Base-by-base conservation (phyloP, 176 grass and related monocot species). In the Aechmea fasciata region DNA sequence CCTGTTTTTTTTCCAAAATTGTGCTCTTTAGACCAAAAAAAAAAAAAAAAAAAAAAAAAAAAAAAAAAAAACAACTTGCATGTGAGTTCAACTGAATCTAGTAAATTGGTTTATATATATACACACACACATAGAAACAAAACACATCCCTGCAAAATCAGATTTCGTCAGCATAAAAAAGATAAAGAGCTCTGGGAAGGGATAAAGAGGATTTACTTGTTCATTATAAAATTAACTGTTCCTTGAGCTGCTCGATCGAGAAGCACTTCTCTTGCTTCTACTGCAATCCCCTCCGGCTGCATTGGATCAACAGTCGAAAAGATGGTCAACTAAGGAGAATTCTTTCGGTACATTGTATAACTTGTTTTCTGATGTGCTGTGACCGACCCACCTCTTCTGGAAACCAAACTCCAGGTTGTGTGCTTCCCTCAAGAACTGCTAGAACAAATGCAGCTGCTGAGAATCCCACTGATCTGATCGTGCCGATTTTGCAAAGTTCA, bases 391-490 rank as follows among this genome's bases (percentile, higher is more conserved):
- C 85, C 85, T 91, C 85, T 81, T 96, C 88, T 55, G 91, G 87
- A 85, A 96, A 96, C 88, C 91, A 96, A 73, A 88, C 83, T 2
- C 91, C 91, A 64, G 71, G 80, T 53, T 88, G 85, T 1, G 85
- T 82, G 78, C 81, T 86, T 22, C 80, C 91, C 76, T 96, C 85
- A 66, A 91, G 85, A 88, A 96, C 69, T 66, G 87, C 75, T 67
- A 72, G 72, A 63, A 52, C 88, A 77, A 96, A 88, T 77, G 92
- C 82, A 50, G 83, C 77, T 13, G 15, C 71, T 57, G 76, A 69
- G 28, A 69, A 17, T 69, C 65, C 65, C 3, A 62, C 65, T 3
- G 75, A 77, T 69, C 65, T 77, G 51, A 62, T 48, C 62, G 25
- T 17, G 59, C 9, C 3, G 48, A 61, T 19, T 48, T 69, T 24